Evolutionary conservation across 306 rosid species (phyloP), one percentile per base, ranked within the genome.

Genomic region (Heteromeles arbutifolia): DNA sequence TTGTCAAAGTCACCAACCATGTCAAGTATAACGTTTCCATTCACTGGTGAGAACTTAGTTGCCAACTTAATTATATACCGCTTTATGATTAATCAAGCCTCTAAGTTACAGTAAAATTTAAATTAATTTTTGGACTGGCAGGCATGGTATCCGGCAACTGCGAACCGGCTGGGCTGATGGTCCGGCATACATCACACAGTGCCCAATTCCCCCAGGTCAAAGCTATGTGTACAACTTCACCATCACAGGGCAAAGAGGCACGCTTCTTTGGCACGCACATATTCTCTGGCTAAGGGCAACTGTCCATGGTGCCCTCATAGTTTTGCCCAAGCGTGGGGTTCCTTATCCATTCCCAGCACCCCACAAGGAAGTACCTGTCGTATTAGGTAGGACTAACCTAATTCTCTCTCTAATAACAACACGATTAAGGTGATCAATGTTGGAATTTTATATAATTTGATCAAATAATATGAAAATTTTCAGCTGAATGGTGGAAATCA

Each of bases 401-500:
- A 21, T 29, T 52, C 32, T 19, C 11, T 37, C 48, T 28, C 76
- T 37, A 58, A 39, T n/a, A 17, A 22, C 13, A 39, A 29, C 56
- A 5, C 11, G 19, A 15, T 59, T 28, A 25, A 58, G 66, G 28
- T 73, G 21, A 63, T 29, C 11, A 66, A 37, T 25, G 41, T 44
- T 58, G 39, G 76, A 66, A 4, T 72, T 64, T 17, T 29, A 31
- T 63, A 4, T 13, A 34, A 15, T 24, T 24, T 24, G 28, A 18
- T 73, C 1, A 3, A 57, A 58, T 17, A 59, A 24, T 18, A n/a
- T 41, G 43, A 3, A 68, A 29, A 15, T 80, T 82, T 9, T 69
- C 79, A 93, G 98, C 83, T 76, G 98, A 91, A 75, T 93, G 98
- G 98, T 93, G 98, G 98, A 93, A 93, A 78, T 93, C 98, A 11